Conservation (phyloP, 192 early-diverging fungal genomes). For the Umbelopsis isabellina region DNA sequence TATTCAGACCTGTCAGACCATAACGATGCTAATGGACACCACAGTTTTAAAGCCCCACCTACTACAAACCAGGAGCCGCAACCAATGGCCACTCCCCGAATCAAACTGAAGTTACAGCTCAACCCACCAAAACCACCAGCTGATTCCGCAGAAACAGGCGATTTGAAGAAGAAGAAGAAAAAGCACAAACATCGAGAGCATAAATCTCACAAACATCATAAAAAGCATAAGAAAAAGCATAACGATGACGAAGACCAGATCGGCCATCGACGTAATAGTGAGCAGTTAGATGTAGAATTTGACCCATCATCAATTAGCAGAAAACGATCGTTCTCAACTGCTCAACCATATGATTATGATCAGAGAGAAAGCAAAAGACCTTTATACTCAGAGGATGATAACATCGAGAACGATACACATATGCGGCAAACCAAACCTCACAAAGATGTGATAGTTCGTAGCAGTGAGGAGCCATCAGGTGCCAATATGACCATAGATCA, state of each 20-base stretch:
- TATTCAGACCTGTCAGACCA: conserved; percentile 29
- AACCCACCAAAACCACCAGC: conserved; percentile 22
- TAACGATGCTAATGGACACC: neutral
- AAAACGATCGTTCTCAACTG: neutral
- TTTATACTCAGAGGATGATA: conserved; percentile 36
- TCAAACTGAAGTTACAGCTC: conserved; percentile 34
- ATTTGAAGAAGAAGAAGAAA: conserved; percentile 28
- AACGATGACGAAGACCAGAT: conserved; percentile 37
- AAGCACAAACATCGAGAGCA: conserved; percentile 33
- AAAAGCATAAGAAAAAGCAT: conserved; percentile 24
- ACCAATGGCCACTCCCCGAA: conserved; percentile 7
- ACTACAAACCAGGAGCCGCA: neutral
- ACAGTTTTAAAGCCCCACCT: neutral
- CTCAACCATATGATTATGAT: conserved; percentile 26
- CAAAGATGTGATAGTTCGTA: conserved; percentile 10
- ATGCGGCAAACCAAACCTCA: neutral
- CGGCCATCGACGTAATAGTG: neutral
- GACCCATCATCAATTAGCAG: conserved; percentile 7
- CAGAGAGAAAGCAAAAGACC: conserved; percentile 36
- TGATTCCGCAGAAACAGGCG: neutral
- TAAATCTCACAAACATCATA: conserved; percentile 25
- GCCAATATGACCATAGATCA: neutral
- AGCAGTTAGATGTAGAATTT: conserved; percentile 21
- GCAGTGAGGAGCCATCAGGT: conserved; percentile 16
- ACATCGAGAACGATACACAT: neutral